phyloP scores from a whole-genome alignment of 1,284 basidiomycete species.

The Ustilago shanxiensis region DNA sequence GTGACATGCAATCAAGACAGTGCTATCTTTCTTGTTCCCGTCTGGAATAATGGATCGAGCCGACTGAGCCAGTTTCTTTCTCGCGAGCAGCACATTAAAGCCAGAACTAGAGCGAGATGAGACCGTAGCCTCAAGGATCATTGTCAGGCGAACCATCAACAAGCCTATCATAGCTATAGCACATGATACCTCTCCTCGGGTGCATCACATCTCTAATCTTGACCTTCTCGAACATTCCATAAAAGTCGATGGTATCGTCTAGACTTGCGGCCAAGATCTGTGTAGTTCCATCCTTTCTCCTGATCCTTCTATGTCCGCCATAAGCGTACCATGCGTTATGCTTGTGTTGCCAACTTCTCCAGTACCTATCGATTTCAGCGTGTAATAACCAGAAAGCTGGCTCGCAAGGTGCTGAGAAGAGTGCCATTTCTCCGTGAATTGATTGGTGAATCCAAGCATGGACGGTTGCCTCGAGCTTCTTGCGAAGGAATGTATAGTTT shows the following conservation, averaged over 20 bases:
- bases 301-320: constrained; percentile 14
- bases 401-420: constrained; percentile 33
- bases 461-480: constrained; percentile 16
- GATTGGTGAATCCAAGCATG: constrained; percentile 34
- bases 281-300: background rate
- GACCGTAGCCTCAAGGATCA: background rate
- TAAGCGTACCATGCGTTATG: constrained; percentile 21
- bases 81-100: no score
- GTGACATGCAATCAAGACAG: no score
- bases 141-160: constrained; percentile 8
- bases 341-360: constrained; percentile 26
- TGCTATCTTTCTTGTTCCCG: no score
- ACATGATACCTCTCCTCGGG: constrained; percentile 43
- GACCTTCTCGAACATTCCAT: constrained; percentile 36
- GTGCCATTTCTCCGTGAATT: constrained; percentile 39
- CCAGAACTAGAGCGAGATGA: no score
- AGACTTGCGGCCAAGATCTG: background rate
- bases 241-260: constrained; percentile 39
- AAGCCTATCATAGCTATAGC: constrained; percentile 34
- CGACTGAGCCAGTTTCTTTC: no score
- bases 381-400: constrained; percentile 47
- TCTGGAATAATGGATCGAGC: no score
- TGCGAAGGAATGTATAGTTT: constrained; percentile 17
- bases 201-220: constrained; percentile 44
- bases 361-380: constrained; percentile 33